These are phyloP conservation scores for Coniferiporia sulphurascens DNA, from an alignment of 1,284 basidiomycete genomes.

Conservation along the genomic window DNA sequence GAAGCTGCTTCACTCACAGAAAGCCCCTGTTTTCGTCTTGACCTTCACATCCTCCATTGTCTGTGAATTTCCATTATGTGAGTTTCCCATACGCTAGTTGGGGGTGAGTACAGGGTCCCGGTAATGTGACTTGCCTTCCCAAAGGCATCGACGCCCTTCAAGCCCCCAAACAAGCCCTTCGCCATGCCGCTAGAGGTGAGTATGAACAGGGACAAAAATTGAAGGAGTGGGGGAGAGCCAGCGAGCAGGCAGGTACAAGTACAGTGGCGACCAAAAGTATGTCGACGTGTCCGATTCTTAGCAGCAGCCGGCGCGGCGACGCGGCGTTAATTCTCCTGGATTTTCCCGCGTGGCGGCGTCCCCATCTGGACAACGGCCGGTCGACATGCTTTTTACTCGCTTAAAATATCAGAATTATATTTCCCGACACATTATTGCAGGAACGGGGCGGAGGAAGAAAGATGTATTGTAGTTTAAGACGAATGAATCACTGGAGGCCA, in stretches of 20 bases:
- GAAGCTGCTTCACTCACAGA: constrained; percentile 52
- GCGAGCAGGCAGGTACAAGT: neutral
- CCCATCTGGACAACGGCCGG: neutral
- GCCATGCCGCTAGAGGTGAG: constrained; percentile 46
- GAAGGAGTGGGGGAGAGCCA: constrained; percentile 21
- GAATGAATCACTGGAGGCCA: constrained; percentile 24
- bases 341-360: neutral
- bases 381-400: no score
- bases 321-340: neutral
- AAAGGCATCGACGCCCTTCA: constrained; percentile 94
- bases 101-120: no score
- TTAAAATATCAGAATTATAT: no score
- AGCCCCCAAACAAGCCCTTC: constrained; percentile 58
- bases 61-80: constrained; percentile 37
- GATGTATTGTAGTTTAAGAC: neutral
- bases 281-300: constrained; percentile 1
- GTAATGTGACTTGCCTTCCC: constrained; percentile 70
- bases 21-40: constrained; percentile 89
- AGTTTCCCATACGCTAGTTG: constrained; percentile 17
- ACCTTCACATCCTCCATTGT: constrained; percentile 98
- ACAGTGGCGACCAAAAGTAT: neutral
- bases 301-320: neutral
- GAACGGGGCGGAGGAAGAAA: neutral
- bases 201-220: constrained; percentile 25
- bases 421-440: no score